Evolutionary conservation across 2,329 filamentous ascomycete genomes (phyloP).

Genomic region (Trichoderma breve): DNA sequence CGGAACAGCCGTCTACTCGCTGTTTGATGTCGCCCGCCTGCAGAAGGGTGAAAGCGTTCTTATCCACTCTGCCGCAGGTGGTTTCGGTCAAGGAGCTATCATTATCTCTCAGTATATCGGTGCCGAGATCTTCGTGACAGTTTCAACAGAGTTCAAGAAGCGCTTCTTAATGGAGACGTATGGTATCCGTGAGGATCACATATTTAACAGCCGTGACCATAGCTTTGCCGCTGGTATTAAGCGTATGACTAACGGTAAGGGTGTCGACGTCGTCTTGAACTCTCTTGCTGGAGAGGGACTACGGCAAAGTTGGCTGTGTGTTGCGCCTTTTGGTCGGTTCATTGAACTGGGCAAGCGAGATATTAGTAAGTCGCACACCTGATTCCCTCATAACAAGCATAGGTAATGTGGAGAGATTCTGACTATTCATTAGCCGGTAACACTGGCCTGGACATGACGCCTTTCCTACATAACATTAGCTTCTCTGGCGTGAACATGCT

Average conservation of each 20-base stretch:
- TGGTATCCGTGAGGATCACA: slow-evolving; percentile 31
- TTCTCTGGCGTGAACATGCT: neutral
- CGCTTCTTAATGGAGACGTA: slow-evolving; percentile 27
- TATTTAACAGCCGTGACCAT: slow-evolving; percentile 31
- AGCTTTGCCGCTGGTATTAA: slow-evolving; percentile 30
- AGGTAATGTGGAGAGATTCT: neutral
- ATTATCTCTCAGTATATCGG: neutral
- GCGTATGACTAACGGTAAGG: slow-evolving; percentile 27
- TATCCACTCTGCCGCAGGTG: neutral
- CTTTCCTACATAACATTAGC: neutral
- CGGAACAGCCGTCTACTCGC: neutral
- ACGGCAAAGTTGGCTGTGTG: slow-evolving; percentile 31
- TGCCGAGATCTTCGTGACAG: neutral
- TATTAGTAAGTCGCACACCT: slow-evolving; percentile 17
- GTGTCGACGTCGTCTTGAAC: slow-evolving; percentile 34
- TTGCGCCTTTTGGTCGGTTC: slow-evolving; percentile 34
- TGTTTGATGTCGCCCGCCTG: neutral
- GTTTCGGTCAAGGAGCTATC: neutral
- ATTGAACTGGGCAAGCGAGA: slow-evolving; percentile 37
- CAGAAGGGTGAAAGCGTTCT: neutral
- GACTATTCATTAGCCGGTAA: neutral
- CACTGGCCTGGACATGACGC: neutral
- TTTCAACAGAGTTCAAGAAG: neutral
- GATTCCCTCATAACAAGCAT: neutral
- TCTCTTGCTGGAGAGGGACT: slow-evolving; percentile 30